These are phyloP conservation scores for Yamadazyma friedrichii DNA, from an alignment of 1,139 yeast species.

Conservation along the genomic window DNA sequence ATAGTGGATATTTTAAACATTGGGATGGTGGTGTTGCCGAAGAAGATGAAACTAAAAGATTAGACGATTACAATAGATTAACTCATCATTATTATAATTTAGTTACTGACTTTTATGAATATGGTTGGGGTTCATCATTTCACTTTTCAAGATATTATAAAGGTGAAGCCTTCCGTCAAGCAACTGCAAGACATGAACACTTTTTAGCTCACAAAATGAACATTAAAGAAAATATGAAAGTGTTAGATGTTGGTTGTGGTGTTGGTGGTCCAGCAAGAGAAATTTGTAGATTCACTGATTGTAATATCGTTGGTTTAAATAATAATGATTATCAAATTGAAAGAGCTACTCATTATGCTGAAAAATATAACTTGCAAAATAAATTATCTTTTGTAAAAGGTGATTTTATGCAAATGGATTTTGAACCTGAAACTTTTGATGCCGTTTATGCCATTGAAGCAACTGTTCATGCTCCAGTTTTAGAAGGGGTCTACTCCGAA, in stretches of 20 bases:
- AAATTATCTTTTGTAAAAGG: slow-evolving; percentile 90
- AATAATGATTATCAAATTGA: slow-evolving; percentile 97
- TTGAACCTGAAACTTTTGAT: slow-evolving; percentile 84
- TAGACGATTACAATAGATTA: slow-evolving; percentile 81
- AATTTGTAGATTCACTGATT: slow-evolving; percentile 87
- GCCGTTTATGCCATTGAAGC: slow-evolving; percentile 99
- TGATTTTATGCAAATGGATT: slow-evolving; percentile 99
- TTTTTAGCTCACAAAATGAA: slow-evolving; percentile 87
- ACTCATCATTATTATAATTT: slow-evolving; percentile 96
- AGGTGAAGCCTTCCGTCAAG: slow-evolving; percentile 93
- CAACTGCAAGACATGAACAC: slow-evolving; percentile 97
- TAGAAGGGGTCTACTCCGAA: slow-evolving; percentile 95
- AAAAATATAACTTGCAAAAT: slow-evolving; percentile 60
- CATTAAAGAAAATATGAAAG: slow-evolving; percentile 75
- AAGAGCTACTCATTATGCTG: slow-evolving; percentile 84
- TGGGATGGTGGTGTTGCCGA: slow-evolving; percentile 91
- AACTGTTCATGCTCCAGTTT: slow-evolving; percentile 94
- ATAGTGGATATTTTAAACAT: slow-evolving; percentile 89
- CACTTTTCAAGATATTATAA: slow-evolving; percentile 91
- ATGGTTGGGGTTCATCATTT: slow-evolving; percentile 99
- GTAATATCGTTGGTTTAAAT: slow-evolving; percentile 85
- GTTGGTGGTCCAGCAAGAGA: slow-evolving; percentile 99
- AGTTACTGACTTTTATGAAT: slow-evolving; percentile 95
- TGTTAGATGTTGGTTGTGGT: slow-evolving; percentile 98
- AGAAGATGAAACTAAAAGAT: slow-evolving; percentile 71